These are phyloP conservation scores for Hypoxylon cercidicola DNA, from an alignment of 495 filamentous ascomycete genomes.

Conservation along the genomic window DNA sequence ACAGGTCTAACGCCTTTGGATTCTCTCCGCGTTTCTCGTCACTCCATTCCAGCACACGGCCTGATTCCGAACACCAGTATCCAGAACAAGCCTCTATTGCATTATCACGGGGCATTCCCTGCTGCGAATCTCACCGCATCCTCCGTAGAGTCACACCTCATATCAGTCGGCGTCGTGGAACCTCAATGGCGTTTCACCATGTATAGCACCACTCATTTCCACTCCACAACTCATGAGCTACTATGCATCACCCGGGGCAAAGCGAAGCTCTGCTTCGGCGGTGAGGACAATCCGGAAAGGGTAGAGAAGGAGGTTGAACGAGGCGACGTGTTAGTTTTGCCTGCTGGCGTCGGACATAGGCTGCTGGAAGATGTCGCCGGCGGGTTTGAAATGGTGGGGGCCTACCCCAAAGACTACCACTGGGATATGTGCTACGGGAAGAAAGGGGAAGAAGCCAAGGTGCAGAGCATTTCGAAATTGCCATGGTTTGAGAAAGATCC, in stretches of 20 bases:
- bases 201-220: slow-evolving; percentile 72
- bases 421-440: slow-evolving; percentile 80
- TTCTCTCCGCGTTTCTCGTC: slow-evolving; percentile 62
- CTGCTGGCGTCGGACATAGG: slow-evolving; percentile 72
- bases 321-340: slow-evolving; percentile 74
- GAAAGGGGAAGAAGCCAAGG: slow-evolving; percentile 62
- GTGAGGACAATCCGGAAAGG: slow-evolving; percentile 67
- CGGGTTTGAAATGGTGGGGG: slow-evolving; percentile 73
- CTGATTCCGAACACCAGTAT: slow-evolving; percentile 74
- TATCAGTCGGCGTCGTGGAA: slow-evolving; percentile 60
- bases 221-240: slow-evolving; percentile 73
- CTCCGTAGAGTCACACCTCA: slow-evolving; percentile 65
- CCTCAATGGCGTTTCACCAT: slow-evolving; percentile 77
- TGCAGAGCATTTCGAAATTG: slow-evolving; percentile 56
- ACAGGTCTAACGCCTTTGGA: slow-evolving; percentile 58
- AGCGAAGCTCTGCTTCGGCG: slow-evolving; percentile 73
- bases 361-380: slow-evolving; percentile 64
- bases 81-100: slow-evolving; percentile 69
- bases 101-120: slow-evolving; percentile 46
- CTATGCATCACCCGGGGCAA: slow-evolving; percentile 67
- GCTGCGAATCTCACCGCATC: slow-evolving; percentile 43
- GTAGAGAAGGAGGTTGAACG: slow-evolving; percentile 65
- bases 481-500: slow-evolving; percentile 70
- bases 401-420: slow-evolving; percentile 65
- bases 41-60: slow-evolving; percentile 67